Base-by-base conservation (phyloP, 345 rosid species). In the Sonneratia alba region DNA sequence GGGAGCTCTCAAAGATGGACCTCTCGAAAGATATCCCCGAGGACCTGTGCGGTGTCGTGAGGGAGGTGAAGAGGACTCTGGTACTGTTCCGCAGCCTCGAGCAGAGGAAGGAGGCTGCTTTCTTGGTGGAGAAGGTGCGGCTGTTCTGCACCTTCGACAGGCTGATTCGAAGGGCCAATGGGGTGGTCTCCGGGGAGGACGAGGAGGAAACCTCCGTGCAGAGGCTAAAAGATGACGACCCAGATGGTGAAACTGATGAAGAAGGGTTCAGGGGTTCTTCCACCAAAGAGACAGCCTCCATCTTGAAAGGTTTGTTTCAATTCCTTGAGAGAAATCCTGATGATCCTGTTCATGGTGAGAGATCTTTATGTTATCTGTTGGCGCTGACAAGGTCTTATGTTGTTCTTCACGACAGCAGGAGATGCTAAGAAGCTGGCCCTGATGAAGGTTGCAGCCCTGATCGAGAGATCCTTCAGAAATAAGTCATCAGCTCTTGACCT, bases 361-460 rank as follows among this genome's bases (percentile, higher is more conserved):
- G 32, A 27, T 27, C 32, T 27, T 27, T 27, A 27, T 27, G 32
- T 27, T 27, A 27, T 27, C 32, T 27, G 32, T 27, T 27, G 32
- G 32, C 32, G 32, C 32, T 27, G 32, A 27, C 32, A 27, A 27
- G 32, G 32, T 27, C 32, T 27, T 27, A 27, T 27, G 32, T 27
- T 27, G 0, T 27, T 27, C 32, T 27, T 27, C 32, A 27, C 32
- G 32, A 27, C 32, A 27, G 0, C 32, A 72, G 82, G 36, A 65
- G 70, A 76, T 18, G 47, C 66, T 53, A 85, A 82, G 73, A 85
- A 86, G 67, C 59, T 88, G 75, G 87, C 77, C 80, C 77, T 88
- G 40, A 77, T 87, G 85, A 85, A 87, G 74, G 81, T 79, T 49
- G 93, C 90, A 42, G 80, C 88, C n/a, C 57, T 85, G 24, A 88